Conservation (phyloP, 2,329 filamentous ascomycete species). For the Ophiostoma himal-ulmi region DNA sequence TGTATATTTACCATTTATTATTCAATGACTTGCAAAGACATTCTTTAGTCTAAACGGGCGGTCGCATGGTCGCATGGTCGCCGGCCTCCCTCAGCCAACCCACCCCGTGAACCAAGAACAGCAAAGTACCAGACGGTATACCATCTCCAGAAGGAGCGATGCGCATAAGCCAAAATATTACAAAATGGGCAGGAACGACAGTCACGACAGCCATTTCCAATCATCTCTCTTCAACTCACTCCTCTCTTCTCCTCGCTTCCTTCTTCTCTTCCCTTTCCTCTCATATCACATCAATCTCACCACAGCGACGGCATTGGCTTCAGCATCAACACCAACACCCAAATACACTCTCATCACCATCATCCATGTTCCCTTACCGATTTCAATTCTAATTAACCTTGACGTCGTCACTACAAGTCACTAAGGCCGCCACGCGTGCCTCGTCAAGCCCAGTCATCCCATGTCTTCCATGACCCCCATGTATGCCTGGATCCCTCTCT, state of each 20-base stretch:
- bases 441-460: background rate
- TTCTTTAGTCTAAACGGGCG: background rate
- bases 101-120: slow-evolving; percentile 1
- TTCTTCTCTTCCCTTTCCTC: background rate
- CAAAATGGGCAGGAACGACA: background rate
- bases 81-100: slow-evolving; percentile 2
- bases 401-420: background rate
- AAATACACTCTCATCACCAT: background rate
- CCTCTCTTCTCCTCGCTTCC: background rate
- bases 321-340: background rate
- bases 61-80: background rate
- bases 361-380: background rate
- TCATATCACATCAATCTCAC: background rate
- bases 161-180: background rate
- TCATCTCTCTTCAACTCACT: background rate
- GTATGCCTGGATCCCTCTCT: too few relatives aligned
- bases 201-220: background rate
- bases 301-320: background rate
- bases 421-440: background rate
- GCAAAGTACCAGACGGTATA: background rate
- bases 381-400: background rate
- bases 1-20: too few relatives aligned
- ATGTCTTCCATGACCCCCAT: background rate
- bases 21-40: background rate
- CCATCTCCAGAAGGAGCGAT: slow-evolving; percentile 2